Base-by-base conservation (phyloP, 495 filamentous ascomycete genomes). In the Articulospora tetracladia region DNA sequence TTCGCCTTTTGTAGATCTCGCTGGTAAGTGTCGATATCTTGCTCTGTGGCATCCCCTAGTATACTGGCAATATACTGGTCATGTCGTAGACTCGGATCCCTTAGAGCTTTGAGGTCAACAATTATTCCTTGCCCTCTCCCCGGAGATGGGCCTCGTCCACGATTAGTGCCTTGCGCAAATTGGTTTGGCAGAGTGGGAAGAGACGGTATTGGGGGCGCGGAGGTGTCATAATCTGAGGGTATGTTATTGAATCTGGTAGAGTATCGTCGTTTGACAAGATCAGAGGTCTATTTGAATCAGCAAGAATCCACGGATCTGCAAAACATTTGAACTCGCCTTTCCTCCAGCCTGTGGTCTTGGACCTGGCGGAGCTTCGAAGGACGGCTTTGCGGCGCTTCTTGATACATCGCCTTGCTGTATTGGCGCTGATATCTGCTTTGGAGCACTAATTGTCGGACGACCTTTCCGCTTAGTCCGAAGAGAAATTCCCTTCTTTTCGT, bases 191-290 rank as follows among this genome's bases (percentile, higher is more conserved):
- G 78, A 64, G 61, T 74, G 44, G 85, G 85, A 58, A 90, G 61
- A 19, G 76, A 64, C 2, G 91, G 91, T 59, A 94, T 75, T 0
- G 90, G 88, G 50, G 87, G 85, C 30, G 79, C 85, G 46, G 74
- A 76, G 58, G 83, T 79, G 57, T 82, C 79, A 65, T 88, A 90
- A 61, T 92, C 87, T 44, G 69, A 66, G 0, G 89, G 89, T 12
- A 86, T 73, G 53, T 87, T 83, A 63, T 90, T 90, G 71, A 97
- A 97, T 53, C 93, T 83, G 27, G 92, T 92, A 19, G 94, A 98
- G 72, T 97, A 98, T 57, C 94, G 79, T 58, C 90, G 79, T 74
- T 98, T 98, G 52, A 99, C 95, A 51, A 98, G 77, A 72, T 99
- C 95, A 22, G 91, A 87, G 2, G 93, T 96, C 76, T 90, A 60